A percentile compares a stretch with the other conserved stretches of the same genome.
phyloP scores from a whole-genome alignment of 352 stramenopile genomes.

The Salisapilia sapeloensis region DNA sequence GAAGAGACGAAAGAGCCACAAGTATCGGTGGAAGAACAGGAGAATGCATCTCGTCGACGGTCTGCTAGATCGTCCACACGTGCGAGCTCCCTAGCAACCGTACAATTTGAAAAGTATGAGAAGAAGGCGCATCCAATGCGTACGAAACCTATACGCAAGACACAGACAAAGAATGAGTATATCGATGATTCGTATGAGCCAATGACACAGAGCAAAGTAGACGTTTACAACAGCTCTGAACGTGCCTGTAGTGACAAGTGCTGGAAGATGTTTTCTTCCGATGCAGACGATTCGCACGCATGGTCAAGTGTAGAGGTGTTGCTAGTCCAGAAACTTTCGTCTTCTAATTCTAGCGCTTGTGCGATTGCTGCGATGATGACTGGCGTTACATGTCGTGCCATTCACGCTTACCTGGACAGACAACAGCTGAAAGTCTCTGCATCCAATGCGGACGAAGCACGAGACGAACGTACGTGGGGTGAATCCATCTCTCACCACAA shows the following conservation, averaged over 20 bases:
- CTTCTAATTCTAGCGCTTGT: constrained; percentile 40
- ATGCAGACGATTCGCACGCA: background rate
- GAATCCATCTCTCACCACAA: constrained; percentile 13
- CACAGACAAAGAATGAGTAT: constrained; percentile 39
- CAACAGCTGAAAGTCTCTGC: constrained; percentile 27
- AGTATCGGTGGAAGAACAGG: constrained; percentile 5
- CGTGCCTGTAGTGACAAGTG: constrained; percentile 19
- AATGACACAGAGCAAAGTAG: constrained; percentile 22
- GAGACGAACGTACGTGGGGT: constrained; percentile 22
- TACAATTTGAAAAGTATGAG: constrained; percentile 3
- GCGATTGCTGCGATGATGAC: constrained; percentile 40
- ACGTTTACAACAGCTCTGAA: constrained; percentile 11
- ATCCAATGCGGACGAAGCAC: constrained; percentile 15
- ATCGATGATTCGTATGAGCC: constrained; percentile 36
- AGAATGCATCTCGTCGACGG: constrained; percentile 15
- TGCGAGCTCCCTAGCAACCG: constrained; percentile 29
- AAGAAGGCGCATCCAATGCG: constrained; percentile 9
- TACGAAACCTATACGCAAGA: constrained; percentile 8
- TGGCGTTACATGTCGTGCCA: constrained; percentile 32
- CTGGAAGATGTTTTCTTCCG: constrained; percentile 11
- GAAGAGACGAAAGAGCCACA: constrained; percentile 1
- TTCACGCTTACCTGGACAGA: constrained; percentile 26
- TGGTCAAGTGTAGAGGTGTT: constrained; percentile 13
- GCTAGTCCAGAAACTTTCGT: constrained; percentile 31
- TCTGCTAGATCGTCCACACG: constrained; percentile 35